A percentile compares a stretch with the other conserved stretches of the same genome.
Conservation (phyloP, 1,284 basidiomycete genomes). For the Singerocomus rubriflavus region DNA sequence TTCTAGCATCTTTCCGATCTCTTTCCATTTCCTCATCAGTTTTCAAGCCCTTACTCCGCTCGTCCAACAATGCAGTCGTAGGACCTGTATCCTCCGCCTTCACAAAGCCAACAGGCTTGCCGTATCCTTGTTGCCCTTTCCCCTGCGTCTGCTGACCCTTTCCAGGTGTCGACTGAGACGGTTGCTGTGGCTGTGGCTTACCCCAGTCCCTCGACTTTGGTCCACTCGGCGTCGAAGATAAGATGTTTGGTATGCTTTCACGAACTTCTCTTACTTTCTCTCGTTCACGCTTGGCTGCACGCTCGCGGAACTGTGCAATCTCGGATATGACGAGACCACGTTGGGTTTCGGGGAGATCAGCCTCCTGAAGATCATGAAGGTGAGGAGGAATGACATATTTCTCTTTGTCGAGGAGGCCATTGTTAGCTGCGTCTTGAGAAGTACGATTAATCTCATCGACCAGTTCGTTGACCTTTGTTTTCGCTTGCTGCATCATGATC, state of each 20-base stretch:
- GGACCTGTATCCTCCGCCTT: constrained; percentile 52
- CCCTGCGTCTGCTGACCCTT: constrained; percentile 48
- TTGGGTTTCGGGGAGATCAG: constrained; percentile 93
- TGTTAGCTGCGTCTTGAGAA: constrained; percentile 66
- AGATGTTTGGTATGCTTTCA: constrained; percentile 46
- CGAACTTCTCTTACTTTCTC: constrained; percentile 78
- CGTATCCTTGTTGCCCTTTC: constrained; percentile 71
- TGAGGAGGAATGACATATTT: constrained; percentile 90
- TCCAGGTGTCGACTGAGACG: constrained; percentile 36
- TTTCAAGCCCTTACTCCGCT: constrained; percentile 47
- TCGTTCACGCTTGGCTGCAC: constrained; percentile 80
- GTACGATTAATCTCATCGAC: constrained; percentile 59
- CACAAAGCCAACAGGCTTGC: constrained; percentile 78
- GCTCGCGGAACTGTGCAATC: constrained; percentile 90
- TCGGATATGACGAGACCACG: constrained; percentile 91
- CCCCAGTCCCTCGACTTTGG: constrained; percentile 78
- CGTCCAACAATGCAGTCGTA: constrained; percentile 30
- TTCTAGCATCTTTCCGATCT: constrained; percentile 68
- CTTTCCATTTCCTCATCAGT: constrained; percentile 85
- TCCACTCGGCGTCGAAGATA: constrained; percentile 52
- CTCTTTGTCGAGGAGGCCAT: constrained; percentile 67
- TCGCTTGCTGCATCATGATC: constrained; percentile 46
- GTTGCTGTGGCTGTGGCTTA: constrained; percentile 49
- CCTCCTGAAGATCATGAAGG: constrained; percentile 91
- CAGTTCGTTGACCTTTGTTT: constrained; percentile 51